Percentiles rank a stretch among this genome's conserved stretches.
Conservation (phyloP, 352 stramenopile genomes). For the Phytophthora pluvialis region DNA sequence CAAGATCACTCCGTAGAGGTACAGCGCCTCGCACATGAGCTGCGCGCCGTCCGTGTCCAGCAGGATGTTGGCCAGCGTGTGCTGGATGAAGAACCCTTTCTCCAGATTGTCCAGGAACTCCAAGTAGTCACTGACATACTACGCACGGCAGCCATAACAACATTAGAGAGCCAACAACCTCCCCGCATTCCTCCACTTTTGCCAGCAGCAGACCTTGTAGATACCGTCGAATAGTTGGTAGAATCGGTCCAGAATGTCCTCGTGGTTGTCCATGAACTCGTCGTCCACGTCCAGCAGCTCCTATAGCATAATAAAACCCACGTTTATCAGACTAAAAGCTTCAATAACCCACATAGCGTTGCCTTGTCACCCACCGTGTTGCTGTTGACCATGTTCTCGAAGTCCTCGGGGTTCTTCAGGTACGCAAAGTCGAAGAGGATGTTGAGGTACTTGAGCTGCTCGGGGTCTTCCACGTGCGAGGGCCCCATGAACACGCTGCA, state of each 20-base stretch:
- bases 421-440: conserved; percentile 97
- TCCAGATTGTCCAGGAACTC: conserved; percentile 93
- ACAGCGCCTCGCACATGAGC: conserved; percentile 94
- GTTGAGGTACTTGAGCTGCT: conserved; percentile 91
- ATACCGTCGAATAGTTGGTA: conserved; percentile 92
- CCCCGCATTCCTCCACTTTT: neutral
- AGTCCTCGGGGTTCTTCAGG: conserved; percentile 94
- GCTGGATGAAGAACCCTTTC: conserved; percentile 95
- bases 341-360: conserved; percentile 11
- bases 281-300: conserved; percentile 91
- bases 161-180: conserved; percentile 2
- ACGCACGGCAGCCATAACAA: conserved; percentile 1
- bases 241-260: conserved; percentile 86
- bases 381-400: conserved; percentile 93
- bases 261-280: conserved; percentile 92
- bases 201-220: conserved; percentile 56
- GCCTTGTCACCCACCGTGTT: conserved; percentile 65
- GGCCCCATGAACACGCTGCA: conserved; percentile 85
- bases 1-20: conserved; percentile 96
- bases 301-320: conserved; percentile 25
- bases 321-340: conserved; percentile 8
- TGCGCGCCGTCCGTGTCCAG: conserved; percentile 94
- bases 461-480: conserved; percentile 87
- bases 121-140: conserved; percentile 94
- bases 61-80: conserved; percentile 94